These are phyloP conservation scores for Pichia sporocuriosa DNA, from an alignment of 805 yeast species.

Conservation along the genomic window DNA sequence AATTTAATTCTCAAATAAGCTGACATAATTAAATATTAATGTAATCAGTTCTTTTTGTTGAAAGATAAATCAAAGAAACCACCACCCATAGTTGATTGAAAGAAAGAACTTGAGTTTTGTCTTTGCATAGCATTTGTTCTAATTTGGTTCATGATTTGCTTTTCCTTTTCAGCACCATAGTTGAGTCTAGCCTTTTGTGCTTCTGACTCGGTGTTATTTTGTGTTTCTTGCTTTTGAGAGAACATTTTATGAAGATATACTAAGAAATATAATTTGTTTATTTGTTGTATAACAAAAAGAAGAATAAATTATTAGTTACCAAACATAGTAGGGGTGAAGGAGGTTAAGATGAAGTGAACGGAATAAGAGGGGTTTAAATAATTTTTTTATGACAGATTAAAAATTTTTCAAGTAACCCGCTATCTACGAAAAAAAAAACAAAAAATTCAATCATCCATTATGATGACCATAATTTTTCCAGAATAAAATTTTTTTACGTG, in stretches of 20 bases:
- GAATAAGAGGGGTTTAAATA: too few species aligned
- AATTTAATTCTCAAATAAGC: too few species aligned
- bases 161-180: conserved; percentile 35
- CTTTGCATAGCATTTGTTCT: conserved; percentile 26
- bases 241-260: conserved; percentile 21
- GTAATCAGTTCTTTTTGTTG: conserved; percentile 19
- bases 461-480: too few species aligned
- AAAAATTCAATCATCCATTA: too few species aligned
- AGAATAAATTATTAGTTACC: too few species aligned
- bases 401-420: too few species aligned
- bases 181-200: conserved; percentile 28
- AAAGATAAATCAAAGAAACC: conserved; percentile 28
- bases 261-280: background rate
- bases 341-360: background rate
- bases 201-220: conserved; percentile 29
- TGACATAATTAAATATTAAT: background rate
- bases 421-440: too few species aligned
- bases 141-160: conserved; percentile 34
- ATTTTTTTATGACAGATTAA: too few species aligned
- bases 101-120: conserved; percentile 21
- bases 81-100: conserved; percentile 25
- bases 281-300: too few species aligned
- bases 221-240: conserved; percentile 23
- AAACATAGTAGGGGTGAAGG: background rate
- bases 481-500: too few species aligned